Evolutionary conservation across 78 protist genomes (phyloP), one percentile per base, ranked within the genome.

Genomic region (Corallochytrium limacisporum): DNA sequence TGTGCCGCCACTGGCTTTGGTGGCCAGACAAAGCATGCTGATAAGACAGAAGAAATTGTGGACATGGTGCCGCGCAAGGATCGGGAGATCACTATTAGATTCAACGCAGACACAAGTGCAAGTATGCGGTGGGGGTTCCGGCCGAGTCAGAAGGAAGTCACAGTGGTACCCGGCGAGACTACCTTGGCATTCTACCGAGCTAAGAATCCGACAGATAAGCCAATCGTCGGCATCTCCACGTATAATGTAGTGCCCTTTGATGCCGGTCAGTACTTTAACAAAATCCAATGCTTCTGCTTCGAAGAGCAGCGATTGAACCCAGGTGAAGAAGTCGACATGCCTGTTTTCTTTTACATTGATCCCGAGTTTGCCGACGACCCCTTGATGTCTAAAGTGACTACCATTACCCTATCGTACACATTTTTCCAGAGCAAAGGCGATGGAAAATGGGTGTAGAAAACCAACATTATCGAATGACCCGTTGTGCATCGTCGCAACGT

Each of bases 261-360:
- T 65, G 85, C 87, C 2, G 81, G 77, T 10, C 65, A 0, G 13
- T 91, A 86, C 63, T 88, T 91, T 43, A 85, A 82, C 63, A 91
- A 91, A 78, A 82, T 85, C 32, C 96, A 91, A 60, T 91, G 96
- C 44, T 91, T 91, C 65, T 91, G 96, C 50, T 87, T 91, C 44
- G 84, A 83, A 26, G 84, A 83, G 73, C 85, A 74, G 61, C 73
- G 91, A n/a, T 66, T 88, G 33, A 75, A 76, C 32, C 81, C 96
- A 2, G 37, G 68, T 53, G 96, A 91, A 72, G 55, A 78, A 20
- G 84, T 91, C 18, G 94, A 91, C 42, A 79, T 91, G 90, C 96
- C 96, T n/a, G 96, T 91, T 32, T 77, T 91, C 70, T 91, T 91
- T 75, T 89, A 73, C 55, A 69, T 91, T 7, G 96, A 91, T 54